Evolutionary conservation across 441 rosid genomes (phyloP).

Genomic region (Manihot esculenta): DNA sequence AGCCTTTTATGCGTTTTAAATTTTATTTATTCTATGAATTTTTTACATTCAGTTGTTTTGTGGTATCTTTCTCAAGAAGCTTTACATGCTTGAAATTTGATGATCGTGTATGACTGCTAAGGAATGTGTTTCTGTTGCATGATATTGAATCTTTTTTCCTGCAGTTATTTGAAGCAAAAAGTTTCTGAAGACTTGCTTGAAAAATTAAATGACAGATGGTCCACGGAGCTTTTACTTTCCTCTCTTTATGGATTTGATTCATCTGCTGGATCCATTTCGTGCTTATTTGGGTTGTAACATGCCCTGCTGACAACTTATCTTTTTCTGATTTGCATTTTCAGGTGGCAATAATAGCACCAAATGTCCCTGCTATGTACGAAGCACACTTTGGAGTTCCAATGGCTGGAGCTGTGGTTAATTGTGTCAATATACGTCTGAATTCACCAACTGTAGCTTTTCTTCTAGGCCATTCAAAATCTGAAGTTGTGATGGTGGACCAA

Average conservation of each 20-base stretch:
- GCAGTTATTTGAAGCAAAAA: neutral
- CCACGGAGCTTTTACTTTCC: neutral
- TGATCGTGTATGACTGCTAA: neutral
- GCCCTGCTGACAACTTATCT: neutral
- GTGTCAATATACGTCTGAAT: conserved; percentile 76
- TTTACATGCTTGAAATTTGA: conserved; percentile 2
- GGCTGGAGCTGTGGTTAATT: conserved; percentile 81
- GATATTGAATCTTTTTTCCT: neutral
- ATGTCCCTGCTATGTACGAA: conserved; percentile 78
- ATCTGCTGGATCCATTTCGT: neutral
- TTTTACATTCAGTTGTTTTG: neutral
- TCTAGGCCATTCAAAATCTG: conserved; percentile 70
- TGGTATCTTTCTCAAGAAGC: neutral
- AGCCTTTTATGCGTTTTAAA: neutral
- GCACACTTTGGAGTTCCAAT: conserved; percentile 93
- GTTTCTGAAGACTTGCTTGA: neutral
- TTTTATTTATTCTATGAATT: neutral
- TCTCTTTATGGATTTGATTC: neutral
- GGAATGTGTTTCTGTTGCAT: conserved; percentile 4
- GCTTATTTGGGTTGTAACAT: neutral
- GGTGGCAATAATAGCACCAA: conserved; percentile 89
- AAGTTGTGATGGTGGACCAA: conserved; percentile 75
- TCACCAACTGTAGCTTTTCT: conserved; percentile 68
- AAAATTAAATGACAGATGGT: neutral
- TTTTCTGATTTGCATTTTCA: conserved; percentile 26